phyloP scores from a whole-genome alignment of 1,284 basidiomycete species.

The Erythrobasidium hasegawianum region DNA sequence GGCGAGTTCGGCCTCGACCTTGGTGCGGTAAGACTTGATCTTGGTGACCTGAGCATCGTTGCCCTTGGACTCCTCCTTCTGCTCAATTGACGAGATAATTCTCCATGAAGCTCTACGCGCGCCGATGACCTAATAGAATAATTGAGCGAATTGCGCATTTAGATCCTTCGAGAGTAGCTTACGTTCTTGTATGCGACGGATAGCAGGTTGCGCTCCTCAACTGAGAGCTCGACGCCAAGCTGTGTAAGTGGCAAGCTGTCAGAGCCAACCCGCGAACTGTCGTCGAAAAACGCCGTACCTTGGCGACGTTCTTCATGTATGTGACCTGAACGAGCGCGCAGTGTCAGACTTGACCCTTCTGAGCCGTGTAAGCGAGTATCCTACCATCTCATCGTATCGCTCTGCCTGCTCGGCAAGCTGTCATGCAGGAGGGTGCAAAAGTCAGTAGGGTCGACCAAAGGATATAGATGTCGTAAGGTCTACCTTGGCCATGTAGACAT shows the following conservation, averaged over 20 bases:
- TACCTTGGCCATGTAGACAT: conserved; percentile 39
- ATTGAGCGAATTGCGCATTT: too few species aligned
- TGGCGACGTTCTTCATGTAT: conserved; percentile 40
- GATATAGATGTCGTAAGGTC: not conserved
- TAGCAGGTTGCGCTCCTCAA: conserved; percentile 97
- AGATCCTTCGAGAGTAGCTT: conserved; percentile 38
- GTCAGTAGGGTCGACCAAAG: too few species aligned
- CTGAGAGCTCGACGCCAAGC: conserved; percentile 71
- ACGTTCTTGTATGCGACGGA: conserved; percentile 99
- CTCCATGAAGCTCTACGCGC: conserved; percentile 98
- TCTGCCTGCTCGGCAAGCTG: conserved; percentile 38
- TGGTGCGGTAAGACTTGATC: conserved; percentile 98
- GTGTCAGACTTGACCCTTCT: not conserved
- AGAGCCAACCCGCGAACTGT: not conserved
- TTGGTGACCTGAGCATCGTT: conserved; percentile 95
- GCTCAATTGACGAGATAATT: conserved; percentile 98
- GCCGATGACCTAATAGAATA: conserved; percentile 61
- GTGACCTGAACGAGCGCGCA: conserved; percentile 11
- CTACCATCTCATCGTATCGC: conserved; percentile 39
- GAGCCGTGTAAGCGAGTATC: not conserved
- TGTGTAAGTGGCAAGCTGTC: conserved; percentile 2
- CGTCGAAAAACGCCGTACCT: conserved; percentile 20
- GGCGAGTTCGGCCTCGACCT: conserved; percentile 95
- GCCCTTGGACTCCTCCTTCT: conserved; percentile 99
- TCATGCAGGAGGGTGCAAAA: not conserved